These are phyloP conservation scores for Nannizziopsis arthrosporioides DNA, from an alignment of 2,329 filamentous ascomycete genomes.

Conservation along the genomic window DNA sequence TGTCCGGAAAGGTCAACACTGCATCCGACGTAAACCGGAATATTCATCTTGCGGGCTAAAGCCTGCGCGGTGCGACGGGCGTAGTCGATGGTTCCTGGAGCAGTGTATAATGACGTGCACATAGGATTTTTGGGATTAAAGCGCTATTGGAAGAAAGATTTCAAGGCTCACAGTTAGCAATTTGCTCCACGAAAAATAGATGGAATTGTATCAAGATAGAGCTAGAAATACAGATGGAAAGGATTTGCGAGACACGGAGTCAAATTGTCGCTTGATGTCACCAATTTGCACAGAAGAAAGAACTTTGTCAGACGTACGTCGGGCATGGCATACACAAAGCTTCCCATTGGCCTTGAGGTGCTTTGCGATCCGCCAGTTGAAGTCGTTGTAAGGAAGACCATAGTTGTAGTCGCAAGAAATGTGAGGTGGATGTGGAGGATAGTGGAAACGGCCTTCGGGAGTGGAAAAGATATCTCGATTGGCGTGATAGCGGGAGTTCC, in stretches of 20 bases:
- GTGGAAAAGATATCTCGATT: conserved; percentile 45
- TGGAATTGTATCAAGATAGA: not conserved
- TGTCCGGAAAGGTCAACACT: conserved; percentile 74
- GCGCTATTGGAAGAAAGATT: conserved; percentile 21
- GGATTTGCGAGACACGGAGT: not conserved
- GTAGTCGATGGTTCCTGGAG: conserved; percentile 71
- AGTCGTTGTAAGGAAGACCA: conserved; percentile 48
- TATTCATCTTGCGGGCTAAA: conserved; percentile 57
- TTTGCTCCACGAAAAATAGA: not conserved
- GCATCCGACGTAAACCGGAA: conserved; percentile 81
- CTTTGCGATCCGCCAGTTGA: conserved; percentile 33
- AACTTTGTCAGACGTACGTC: conserved; percentile 46
- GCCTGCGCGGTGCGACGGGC: conserved; percentile 74
- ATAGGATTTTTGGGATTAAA: conserved; percentile 44
- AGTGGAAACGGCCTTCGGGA: conserved; percentile 46
- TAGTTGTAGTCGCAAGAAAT: conserved; percentile 40
- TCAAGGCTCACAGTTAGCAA: not conserved
- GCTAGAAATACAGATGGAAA: not conserved
- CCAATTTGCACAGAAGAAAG: no score
- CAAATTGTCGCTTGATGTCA: no score
- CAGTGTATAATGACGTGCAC: conserved; percentile 63
- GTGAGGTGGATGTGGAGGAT: conserved; percentile 49
- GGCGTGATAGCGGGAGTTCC: conserved; percentile 28
- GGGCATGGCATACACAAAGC: conserved; percentile 86
- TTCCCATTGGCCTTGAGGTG: conserved; percentile 53